A percentile compares a stretch with the other conserved stretches of the same genome.
These are phyloP conservation scores for Tuber brumale DNA, from an alignment of 495 filamentous ascomycete species.

Conservation along the genomic window DNA sequence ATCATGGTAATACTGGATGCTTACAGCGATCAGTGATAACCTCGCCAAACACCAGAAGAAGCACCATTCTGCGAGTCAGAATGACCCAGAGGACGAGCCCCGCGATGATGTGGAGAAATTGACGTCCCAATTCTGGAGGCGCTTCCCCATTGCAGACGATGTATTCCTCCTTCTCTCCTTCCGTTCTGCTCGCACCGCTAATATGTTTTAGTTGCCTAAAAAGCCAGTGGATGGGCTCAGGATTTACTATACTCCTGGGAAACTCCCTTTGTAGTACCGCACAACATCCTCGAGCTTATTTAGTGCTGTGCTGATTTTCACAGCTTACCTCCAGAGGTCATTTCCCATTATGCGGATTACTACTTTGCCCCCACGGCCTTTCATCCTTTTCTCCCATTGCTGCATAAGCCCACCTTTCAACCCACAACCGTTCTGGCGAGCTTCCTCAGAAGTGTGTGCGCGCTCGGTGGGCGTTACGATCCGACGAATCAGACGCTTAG, in stretches of 20 bases:
- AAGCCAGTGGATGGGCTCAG: constrained; percentile 34
- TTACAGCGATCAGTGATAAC: constrained; percentile 25
- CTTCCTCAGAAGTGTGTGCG: constrained; percentile 38
- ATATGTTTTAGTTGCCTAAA: constrained; percentile 21
- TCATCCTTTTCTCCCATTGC: constrained; percentile 34
- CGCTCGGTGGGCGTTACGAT: constrained; percentile 32
- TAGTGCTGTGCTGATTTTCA: constrained; percentile 12
- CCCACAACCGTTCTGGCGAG: constrained; percentile 34
- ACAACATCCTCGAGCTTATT: neutral
- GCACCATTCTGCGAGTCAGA: constrained; percentile 19
- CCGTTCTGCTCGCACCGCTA: neutral
- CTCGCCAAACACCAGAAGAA: constrained; percentile 40
- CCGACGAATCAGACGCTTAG: constrained; percentile 38
- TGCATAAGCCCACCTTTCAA: constrained; percentile 38
- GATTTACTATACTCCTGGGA: constrained; percentile 32
- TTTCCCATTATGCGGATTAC: constrained; percentile 37
- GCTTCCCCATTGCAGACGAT: constrained; percentile 33
- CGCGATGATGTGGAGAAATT: constrained; percentile 21
- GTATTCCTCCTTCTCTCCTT: constrained; percentile 21
- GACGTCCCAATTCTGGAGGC: constrained; percentile 27
- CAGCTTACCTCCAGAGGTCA: constrained; percentile 33
- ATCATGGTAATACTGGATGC: constrained; percentile 13
- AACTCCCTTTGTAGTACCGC: constrained; percentile 33
- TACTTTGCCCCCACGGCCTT: constrained; percentile 37
- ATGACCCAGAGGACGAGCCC: constrained; percentile 25